Percentiles rank a stretch among this genome's conserved stretches.
Evolutionary conservation across 441 rosid genomes (phyloP).

Genomic region (Gossypium laxum): DNA sequence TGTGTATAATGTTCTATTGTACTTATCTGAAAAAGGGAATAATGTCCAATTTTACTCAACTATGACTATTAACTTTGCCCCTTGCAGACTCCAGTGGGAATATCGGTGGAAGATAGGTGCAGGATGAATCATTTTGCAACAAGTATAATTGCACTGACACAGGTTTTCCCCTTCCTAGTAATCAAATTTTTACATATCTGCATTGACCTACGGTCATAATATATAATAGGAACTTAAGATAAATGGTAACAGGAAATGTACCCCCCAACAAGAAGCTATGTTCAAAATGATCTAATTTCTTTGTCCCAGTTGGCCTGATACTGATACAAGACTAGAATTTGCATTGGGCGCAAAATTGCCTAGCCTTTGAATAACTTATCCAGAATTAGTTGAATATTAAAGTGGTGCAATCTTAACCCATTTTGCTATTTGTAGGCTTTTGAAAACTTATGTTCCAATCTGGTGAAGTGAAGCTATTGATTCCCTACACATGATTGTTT

Average conservation of each 20-base stretch:
- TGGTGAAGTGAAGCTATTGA: too few relatives aligned
- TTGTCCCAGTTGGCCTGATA: not conserved
- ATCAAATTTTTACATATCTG: not conserved
- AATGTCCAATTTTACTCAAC: not conserved
- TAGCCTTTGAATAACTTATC: not conserved
- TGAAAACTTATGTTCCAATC: too few relatives aligned
- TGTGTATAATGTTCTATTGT: not conserved
- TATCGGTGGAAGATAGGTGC: slow-evolving; percentile 77
- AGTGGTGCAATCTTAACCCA: not conserved
- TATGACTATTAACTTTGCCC: slow-evolving; percentile 17
- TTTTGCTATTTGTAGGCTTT: too few relatives aligned
- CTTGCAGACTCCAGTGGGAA: slow-evolving; percentile 57
- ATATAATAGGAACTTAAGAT: not conserved
- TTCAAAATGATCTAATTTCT: not conserved
- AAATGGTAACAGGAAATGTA: not conserved
- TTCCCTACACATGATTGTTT: not conserved
- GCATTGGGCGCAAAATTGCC: not conserved
- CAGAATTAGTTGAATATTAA: not conserved
- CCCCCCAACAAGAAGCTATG: not conserved
- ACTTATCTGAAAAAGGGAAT: not conserved
- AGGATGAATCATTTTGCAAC: slow-evolving; percentile 79
- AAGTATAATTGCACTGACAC: slow-evolving; percentile 67
- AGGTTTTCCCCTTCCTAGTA: slow-evolving; percentile 34
- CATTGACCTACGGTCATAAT: not conserved
- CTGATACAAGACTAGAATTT: not conserved